Percentiles rank a stretch among this genome's conserved stretches.
Evolutionary conservation across 2,329 filamentous ascomycete genomes (phyloP).

Genomic region (Pseudofabraea citricarpa): DNA sequence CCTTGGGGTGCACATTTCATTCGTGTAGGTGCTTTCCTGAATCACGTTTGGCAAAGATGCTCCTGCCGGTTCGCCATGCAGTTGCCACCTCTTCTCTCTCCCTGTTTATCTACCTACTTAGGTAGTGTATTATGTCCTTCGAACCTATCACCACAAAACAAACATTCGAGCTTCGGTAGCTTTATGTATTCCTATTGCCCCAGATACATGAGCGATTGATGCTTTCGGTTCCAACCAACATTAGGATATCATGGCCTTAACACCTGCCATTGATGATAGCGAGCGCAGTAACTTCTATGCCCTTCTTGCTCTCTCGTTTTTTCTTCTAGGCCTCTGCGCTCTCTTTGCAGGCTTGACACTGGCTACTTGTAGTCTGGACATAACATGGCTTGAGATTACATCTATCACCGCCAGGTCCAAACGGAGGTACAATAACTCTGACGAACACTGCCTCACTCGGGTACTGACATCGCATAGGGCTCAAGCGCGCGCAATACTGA

Average conservation of each 20-base stretch:
- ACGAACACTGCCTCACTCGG: neutral
- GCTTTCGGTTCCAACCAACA: neutral
- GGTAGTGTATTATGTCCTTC: too few relatives aligned
- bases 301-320: conserved; percentile 9
- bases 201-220: neutral
- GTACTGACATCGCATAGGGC: conserved; percentile 10
- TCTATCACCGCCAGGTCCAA: conserved; percentile 14
- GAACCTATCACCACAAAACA: too few relatives aligned
- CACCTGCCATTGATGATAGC: neutral
- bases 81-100: neutral
- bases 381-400: conserved; percentile 17
- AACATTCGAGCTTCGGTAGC: too few relatives aligned
- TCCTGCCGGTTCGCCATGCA: neutral
- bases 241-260: neutral
- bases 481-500: conserved; percentile 12
- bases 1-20: neutral
- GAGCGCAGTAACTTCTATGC: neutral
- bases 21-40: neutral
- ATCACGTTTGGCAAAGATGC: neutral
- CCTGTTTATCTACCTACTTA: too few relatives aligned
- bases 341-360: conserved; percentile 21
- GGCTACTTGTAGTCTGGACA: conserved; percentile 21
- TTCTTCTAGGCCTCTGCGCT: conserved; percentile 13
- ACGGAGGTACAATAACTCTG: conserved; percentile 14
- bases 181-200: neutral